Percentiles rank a stretch among this genome's conserved stretches.
phyloP scores from a whole-genome alignment of 257 asterid species.

The Plantago major region DNA sequence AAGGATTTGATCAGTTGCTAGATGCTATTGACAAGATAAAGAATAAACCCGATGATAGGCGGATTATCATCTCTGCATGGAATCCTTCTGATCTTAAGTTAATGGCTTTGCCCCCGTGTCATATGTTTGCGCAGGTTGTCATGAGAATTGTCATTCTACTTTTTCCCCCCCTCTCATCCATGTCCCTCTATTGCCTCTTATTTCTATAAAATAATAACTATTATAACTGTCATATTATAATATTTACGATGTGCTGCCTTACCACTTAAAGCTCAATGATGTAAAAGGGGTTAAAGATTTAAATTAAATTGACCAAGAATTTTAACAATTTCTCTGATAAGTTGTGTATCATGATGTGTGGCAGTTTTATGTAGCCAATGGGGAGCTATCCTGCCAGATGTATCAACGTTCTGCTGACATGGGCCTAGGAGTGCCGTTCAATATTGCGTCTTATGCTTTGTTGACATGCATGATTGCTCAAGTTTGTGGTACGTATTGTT shows the following conservation, averaged over 20 bases:
- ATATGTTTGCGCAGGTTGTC: constrained; percentile 80
- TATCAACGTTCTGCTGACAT: constrained; percentile 83
- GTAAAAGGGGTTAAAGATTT: too few species aligned
- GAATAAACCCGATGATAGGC: constrained; percentile 66
- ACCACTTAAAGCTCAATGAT: background rate
- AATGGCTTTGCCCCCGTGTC: constrained; percentile 89
- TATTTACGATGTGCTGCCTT: too few species aligned
- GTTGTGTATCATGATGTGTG: background rate
- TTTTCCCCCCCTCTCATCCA: too few species aligned
- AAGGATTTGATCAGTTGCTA: constrained; percentile 76
- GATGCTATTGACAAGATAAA: constrained; percentile 66
- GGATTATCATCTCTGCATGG: constrained; percentile 75
- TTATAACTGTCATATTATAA: too few species aligned
- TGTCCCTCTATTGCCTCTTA: too few species aligned
- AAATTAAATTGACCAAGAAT: too few species aligned
- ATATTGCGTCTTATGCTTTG: constrained; percentile 75
- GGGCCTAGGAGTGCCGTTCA: constrained; percentile 84
- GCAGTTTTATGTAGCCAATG: constrained; percentile 77
- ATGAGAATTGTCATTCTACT: background rate
- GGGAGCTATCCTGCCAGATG: constrained; percentile 89
- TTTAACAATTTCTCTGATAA: too few species aligned
- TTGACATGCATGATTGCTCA: constrained; percentile 80
- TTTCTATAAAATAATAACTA: too few species aligned
- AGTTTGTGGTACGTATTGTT: constrained; percentile 57
- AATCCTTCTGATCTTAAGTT: constrained; percentile 71